Evolutionary conservation across 306 rosid species (phyloP).

Genomic region (Parietaria judaica): DNA sequence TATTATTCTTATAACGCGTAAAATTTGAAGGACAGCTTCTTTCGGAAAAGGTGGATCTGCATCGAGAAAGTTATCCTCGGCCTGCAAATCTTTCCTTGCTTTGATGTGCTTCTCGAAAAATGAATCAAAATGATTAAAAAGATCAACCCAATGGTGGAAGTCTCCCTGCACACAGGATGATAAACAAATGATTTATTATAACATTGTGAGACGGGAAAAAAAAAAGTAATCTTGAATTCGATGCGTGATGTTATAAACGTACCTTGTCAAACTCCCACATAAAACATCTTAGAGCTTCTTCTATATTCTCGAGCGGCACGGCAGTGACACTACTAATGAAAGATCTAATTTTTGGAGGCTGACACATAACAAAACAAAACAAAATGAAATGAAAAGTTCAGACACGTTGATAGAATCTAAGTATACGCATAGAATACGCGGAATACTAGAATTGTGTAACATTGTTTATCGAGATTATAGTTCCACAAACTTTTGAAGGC

Average conservation of each 20-base stretch:
- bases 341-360: slow-evolving; percentile 88
- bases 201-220: neutral
- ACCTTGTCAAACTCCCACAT: slow-evolving; percentile 97
- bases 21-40: slow-evolving; percentile 89
- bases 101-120: slow-evolving; percentile 89
- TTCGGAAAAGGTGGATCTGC: slow-evolving; percentile 85
- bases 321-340: slow-evolving; percentile 70
- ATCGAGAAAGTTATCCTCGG: slow-evolving; percentile 64
- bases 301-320: slow-evolving; percentile 80
- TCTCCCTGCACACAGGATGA: slow-evolving; percentile 68
- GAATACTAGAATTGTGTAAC: too few relatives aligned
- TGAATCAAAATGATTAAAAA: slow-evolving; percentile 92
- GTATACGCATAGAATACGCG: too few relatives aligned
- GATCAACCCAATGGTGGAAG: slow-evolving; percentile 98
- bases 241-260: neutral
- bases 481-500: slow-evolving; percentile 1
- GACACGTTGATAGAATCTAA: too few relatives aligned
- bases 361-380: slow-evolving; percentile 19
- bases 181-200: neutral
- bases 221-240: neutral
- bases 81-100: slow-evolving; percentile 86
- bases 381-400: neutral
- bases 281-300: slow-evolving; percentile 74
- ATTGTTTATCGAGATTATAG: neutral
- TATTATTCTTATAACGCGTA: slow-evolving; percentile 74